Evolutionary conservation across 164 flowering plant species (phyloP).

Genomic region (Cinnamomum micranthum): DNA sequence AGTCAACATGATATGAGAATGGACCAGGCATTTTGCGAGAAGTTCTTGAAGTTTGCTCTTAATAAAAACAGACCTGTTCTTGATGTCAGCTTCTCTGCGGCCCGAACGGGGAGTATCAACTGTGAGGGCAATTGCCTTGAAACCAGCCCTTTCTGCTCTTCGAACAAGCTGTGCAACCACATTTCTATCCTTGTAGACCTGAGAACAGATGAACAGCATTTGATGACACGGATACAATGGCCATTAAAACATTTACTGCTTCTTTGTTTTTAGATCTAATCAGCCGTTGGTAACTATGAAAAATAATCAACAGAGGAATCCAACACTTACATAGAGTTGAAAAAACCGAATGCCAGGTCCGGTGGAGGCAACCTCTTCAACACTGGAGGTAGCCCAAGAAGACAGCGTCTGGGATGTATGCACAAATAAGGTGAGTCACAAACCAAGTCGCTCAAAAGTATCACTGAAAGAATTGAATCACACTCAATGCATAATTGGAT

Average conservation of each 20-base stretch:
- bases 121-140: slow-evolving; percentile 64
- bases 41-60: neutral
- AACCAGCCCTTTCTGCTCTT: slow-evolving; percentile 69
- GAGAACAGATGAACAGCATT: neutral
- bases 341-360: slow-evolving; percentile 83
- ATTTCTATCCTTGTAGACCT: slow-evolving; percentile 80
- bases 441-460: neutral
- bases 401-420: slow-evolving; percentile 59
- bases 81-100: slow-evolving; percentile 60
- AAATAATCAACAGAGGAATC: neutral
- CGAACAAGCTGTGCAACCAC: slow-evolving; percentile 63
- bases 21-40: too few species aligned
- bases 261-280: neutral
- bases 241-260: neutral
- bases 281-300: neutral
- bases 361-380: slow-evolving; percentile 90
- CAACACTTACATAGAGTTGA: slow-evolving; percentile 69
- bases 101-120: slow-evolving; percentile 66
- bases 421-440: neutral
- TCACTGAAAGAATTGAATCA: neutral
- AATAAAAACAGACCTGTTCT: slow-evolving; percentile 36
- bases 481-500: neutral
- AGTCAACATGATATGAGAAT: too few species aligned
- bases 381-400: slow-evolving; percentile 85
- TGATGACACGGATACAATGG: neutral